Base-by-base conservation (phyloP, 495 filamentous ascomycete species). In the Talaromyces trachyspermus region DNA sequence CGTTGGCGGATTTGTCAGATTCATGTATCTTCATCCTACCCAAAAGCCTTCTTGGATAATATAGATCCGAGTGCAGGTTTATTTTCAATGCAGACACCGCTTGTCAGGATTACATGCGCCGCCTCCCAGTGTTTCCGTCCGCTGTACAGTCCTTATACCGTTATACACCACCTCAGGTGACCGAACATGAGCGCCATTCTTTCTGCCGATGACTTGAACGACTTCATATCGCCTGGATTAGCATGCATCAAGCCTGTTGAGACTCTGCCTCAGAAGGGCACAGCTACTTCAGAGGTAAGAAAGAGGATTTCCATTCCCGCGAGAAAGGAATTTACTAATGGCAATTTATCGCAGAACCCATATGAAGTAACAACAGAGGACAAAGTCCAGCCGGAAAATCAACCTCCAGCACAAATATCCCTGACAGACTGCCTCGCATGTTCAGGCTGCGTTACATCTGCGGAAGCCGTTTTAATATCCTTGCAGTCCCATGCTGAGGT, bases 221-320 rank as follows among this genome's bases (percentile, higher is more conserved):
- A 98, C 73, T 98, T 98, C 70, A 98, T 98, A 59, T 89, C 85
- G 24, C 92, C 92, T 5, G 92, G 92, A 27, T 88, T 98, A 49
- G 92, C 92, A 27, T 98, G 92, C 66, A 96, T 98, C 65, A 98
- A 98, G 59, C 92, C 92, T 15, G 79, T 98, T 53, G 92, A 98
- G 62, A 88, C 87, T 1, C 76, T 97, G 10, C 91, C 89, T 0
- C 65, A 75, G 47, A 70, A 74, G 46, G 60, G 63, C 12, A 29
- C 63, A 43, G 51, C 58, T 33, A 56, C 53, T 20, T 30, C 59
- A 30, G 61, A 69, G 54, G 70, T 71, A 38, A 29, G 62, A 37
- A 3, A 23, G 18, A 9, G 12, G 5, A 24, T 12, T 6, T 4
- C 39, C 17, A 7, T 42, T n/a, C 23, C 9, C 8, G 19, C n/a